These are phyloP conservation scores for Pythium coloratum DNA, from an alignment of 352 stramenopile species.

Conservation along the genomic window DNA sequence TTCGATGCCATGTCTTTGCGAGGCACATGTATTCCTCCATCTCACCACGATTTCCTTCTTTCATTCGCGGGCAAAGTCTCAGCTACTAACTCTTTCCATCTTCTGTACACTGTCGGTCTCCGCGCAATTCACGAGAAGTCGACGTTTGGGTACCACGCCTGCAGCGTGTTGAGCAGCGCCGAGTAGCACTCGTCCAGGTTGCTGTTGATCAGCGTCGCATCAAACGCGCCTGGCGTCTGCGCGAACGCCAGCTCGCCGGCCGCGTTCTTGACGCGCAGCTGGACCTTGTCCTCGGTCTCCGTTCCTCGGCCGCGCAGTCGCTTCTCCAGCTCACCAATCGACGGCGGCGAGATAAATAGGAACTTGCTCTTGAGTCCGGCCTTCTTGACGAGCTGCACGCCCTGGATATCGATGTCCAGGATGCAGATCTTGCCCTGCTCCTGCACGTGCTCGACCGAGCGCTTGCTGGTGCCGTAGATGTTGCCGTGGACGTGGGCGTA, in stretches of 20 bases:
- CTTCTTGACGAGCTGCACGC: conserved; percentile 93
- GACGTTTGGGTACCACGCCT: conserved; percentile 73
- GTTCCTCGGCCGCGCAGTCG: conserved; percentile 93
- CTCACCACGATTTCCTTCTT: not conserved
- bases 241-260: conserved; percentile 92
- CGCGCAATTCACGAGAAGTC: conserved; percentile 36
- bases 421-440: conserved; percentile 96
- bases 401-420: conserved; percentile 98
- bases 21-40: not conserved
- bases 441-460: conserved; percentile 91
- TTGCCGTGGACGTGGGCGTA: conserved; percentile 97
- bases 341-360: conserved; percentile 96
- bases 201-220: conserved; percentile 89
- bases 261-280: conserved; percentile 92
- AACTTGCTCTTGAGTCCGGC: conserved; percentile 90
- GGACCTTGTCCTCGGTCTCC: conserved; percentile 96
- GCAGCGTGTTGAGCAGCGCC: conserved; percentile 65
- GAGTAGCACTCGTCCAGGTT: conserved; percentile 83
- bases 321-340: conserved; percentile 93
- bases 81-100: not conserved
- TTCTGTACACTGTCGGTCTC: conserved; percentile 4
- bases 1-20: not conserved
- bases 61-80: not conserved
- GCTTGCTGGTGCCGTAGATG: conserved; percentile 96
- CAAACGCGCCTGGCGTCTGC: conserved; percentile 80